A percentile compares a stretch with the other conserved stretches of the same genome.
These are phyloP conservation scores for Chaetomium olivaceum DNA, from an alignment of 2,329 filamentous ascomycete genomes.

Conservation along the genomic window DNA sequence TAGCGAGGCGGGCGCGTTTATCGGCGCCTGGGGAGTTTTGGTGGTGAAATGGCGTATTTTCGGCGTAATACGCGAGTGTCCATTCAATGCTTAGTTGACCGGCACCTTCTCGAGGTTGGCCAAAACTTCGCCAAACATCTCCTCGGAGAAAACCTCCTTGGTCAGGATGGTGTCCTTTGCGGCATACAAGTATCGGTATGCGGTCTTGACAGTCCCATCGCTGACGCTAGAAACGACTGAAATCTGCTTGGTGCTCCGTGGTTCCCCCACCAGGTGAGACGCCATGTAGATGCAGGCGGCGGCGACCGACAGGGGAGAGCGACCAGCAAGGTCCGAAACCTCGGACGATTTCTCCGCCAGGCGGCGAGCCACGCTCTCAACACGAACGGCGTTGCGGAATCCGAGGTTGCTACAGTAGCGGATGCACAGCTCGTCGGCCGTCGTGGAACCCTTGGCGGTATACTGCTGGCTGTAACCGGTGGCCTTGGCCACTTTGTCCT, in stretches of 20 bases:
- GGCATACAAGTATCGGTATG: conserved; percentile 84
- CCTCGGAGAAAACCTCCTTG: conserved; percentile 70
- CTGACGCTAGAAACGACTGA: conserved; percentile 83
- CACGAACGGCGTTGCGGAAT: conserved; percentile 67
- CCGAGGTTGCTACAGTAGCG: conserved; percentile 86
- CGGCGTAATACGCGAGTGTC: background rate
- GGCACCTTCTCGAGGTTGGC: conserved; percentile 73
- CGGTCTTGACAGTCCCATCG: conserved; percentile 94
- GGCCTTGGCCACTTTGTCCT: conserved; percentile 59
- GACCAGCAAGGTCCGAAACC: conserved; percentile 81
- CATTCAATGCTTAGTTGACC: conserved; percentile 44
- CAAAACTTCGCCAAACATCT: conserved; percentile 71
- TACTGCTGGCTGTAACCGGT: conserved; percentile 60
- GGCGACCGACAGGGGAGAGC: conserved; percentile 90
- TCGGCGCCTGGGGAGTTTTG: background rate
- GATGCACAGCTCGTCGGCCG: conserved; percentile 79
- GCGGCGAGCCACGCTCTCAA: conserved; percentile 76
- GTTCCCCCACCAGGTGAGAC: conserved; percentile 78
- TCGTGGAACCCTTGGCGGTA: conserved; percentile 73
- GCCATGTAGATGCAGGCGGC: conserved; percentile 98
- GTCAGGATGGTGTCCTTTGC: conserved; percentile 74
- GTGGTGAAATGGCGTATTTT: background rate
- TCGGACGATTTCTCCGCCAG: conserved; percentile 76
- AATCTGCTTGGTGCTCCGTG: conserved; percentile 82
- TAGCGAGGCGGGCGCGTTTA: background rate